phyloP scores from a whole-genome alignment of 768 basidiomycete genomes.

The Suillus fuscotomentosus region DNA sequence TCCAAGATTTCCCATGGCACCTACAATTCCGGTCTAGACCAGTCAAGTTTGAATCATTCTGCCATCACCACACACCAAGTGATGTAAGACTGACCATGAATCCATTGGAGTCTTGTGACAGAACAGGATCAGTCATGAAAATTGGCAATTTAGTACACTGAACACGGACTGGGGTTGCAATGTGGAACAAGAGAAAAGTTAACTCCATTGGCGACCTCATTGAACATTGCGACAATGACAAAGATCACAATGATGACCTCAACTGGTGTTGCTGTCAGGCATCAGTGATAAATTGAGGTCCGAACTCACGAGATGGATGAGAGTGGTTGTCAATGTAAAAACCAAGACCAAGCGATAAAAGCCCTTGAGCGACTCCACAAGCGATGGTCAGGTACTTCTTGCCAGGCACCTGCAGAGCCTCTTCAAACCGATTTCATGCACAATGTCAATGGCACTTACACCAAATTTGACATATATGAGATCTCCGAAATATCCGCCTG shows the following conservation, averaged over 20 bases:
- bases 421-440: background rate
- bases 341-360: slow-evolving; percentile 44
- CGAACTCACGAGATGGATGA: slow-evolving; percentile 20
- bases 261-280: slow-evolving; percentile 14
- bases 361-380: slow-evolving; percentile 45
- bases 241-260: slow-evolving; percentile 37
- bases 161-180: slow-evolving; percentile 40
- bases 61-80: background rate
- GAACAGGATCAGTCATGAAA: background rate
- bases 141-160: slow-evolving; percentile 5
- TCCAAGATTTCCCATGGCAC: slow-evolving; percentile 40
- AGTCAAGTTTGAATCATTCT: background rate
- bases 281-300: background rate
- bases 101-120: slow-evolving; percentile 27
- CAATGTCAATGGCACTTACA: slow-evolving; percentile 15
- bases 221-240: slow-evolving; percentile 36
- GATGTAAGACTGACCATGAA: slow-evolving; percentile 27
- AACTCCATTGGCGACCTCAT: slow-evolving; percentile 47
- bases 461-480: slow-evolving; percentile 41
- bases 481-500: slow-evolving; percentile 48
- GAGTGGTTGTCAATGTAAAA: slow-evolving; percentile 35
- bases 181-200: slow-evolving; percentile 53
- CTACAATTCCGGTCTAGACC: slow-evolving; percentile 36
- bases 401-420: slow-evolving; percentile 24
- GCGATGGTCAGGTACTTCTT: slow-evolving; percentile 49